These are phyloP conservation scores for Trichoderma sp. DNA, from an alignment of 2,329 filamentous ascomycete species.

Conservation along the genomic window DNA sequence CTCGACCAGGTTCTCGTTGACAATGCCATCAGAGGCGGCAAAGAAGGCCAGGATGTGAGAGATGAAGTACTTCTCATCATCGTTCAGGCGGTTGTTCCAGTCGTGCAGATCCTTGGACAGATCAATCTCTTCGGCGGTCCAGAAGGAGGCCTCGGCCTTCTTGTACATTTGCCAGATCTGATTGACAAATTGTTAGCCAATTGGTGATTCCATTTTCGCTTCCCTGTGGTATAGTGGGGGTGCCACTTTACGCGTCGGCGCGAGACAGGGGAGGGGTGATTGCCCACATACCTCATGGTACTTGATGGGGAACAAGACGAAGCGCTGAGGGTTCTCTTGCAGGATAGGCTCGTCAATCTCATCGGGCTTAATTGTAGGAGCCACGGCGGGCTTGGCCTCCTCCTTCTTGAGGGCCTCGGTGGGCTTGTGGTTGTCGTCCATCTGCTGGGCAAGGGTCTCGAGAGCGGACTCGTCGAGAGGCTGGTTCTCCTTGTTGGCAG, in stretches of 20 bases:
- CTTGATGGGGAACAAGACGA: slow-evolving; percentile 98
- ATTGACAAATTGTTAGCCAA: slow-evolving; percentile 37
- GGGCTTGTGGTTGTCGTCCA: slow-evolving; percentile 61
- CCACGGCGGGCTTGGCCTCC: slow-evolving; percentile 32
- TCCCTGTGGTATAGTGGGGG: slow-evolving; percentile 16
- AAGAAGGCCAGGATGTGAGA: slow-evolving; percentile 99
- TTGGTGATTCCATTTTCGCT: slow-evolving; percentile 7
- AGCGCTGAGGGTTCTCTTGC: slow-evolving; percentile 92
- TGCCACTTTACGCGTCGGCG: slow-evolving; percentile 67
- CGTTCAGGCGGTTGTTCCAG: slow-evolving; percentile 96
- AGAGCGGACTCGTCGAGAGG: slow-evolving; percentile 51
- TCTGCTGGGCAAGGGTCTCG: slow-evolving; percentile 52
- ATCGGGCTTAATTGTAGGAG: slow-evolving; percentile 58
- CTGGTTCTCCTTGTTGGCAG: slow-evolving; percentile 78
- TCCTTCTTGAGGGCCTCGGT: slow-evolving; percentile 45
- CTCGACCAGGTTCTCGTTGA: slow-evolving; percentile 99
- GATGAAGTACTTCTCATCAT: slow-evolving; percentile 97
- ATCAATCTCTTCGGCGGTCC: slow-evolving; percentile 99
- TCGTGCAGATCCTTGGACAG: slow-evolving; percentile 98
- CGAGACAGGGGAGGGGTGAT: slow-evolving; percentile 34
- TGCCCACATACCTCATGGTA: slow-evolving; percentile 84
- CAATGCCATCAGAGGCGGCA: slow-evolving; percentile 95
- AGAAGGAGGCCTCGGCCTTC: slow-evolving; percentile 99
- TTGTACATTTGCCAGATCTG: slow-evolving; percentile 99
- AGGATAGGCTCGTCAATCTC: slow-evolving; percentile 87